phyloP scores from a whole-genome alignment of 1,139 yeast species.

The Lodderomyces elongisporus region DNA sequence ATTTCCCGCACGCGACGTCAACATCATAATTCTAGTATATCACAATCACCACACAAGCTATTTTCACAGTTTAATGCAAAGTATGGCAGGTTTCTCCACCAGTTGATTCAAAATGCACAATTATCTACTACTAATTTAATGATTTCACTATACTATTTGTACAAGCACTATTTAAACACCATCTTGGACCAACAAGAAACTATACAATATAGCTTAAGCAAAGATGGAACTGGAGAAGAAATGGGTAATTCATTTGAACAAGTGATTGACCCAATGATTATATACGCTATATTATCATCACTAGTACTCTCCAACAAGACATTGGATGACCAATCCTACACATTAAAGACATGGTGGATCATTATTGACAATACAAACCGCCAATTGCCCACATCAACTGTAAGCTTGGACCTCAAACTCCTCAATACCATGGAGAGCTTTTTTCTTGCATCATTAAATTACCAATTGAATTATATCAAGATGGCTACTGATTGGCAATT shows the following conservation, averaged over 20 bases:
- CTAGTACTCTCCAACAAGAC: conserved; percentile 45
- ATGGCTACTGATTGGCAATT: conserved; percentile 20
- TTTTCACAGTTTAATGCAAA: conserved; percentile 15
- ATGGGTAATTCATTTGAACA: background rate
- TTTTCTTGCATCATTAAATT: conserved; percentile 27
- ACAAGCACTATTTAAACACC: conserved; percentile 20
- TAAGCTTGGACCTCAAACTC: conserved; percentile 16
- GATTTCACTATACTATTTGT: conserved; percentile 27
- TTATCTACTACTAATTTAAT: conserved; percentile 26
- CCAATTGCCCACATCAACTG: background rate
- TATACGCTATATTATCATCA: conserved; percentile 28
- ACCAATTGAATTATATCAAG: conserved; percentile 23
- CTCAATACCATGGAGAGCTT: conserved; percentile 28
- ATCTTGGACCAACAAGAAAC: conserved; percentile 12
- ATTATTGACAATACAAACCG: conserved; percentile 10
- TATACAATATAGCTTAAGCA: too few relatives aligned
- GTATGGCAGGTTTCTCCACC: conserved; percentile 18
- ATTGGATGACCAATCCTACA: conserved; percentile 48
- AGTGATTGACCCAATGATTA: conserved; percentile 13
- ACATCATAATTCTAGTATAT: background rate
- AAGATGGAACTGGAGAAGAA: conserved; percentile 4
- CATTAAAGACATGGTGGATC: conserved; percentile 47
- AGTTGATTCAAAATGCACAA: conserved; percentile 25
- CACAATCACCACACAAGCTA: conserved; percentile 5
- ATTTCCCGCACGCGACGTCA: conserved; percentile 5